Base-by-base conservation (phyloP, 2,329 filamentous ascomycete species). In the Paraconiothyrium brasiliense region DNA sequence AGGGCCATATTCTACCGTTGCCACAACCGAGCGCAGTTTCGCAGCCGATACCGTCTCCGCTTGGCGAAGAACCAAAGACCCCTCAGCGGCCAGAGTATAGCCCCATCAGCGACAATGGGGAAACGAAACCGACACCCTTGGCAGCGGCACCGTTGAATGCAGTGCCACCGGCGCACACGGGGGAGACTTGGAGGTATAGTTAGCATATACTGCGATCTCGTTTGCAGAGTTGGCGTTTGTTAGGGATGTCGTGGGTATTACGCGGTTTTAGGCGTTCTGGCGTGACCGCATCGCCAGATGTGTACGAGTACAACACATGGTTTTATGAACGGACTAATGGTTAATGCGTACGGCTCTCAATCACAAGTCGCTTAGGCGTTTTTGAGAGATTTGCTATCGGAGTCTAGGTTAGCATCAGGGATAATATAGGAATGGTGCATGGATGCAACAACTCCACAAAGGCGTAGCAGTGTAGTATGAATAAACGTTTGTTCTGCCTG, bases 131-230 rank as follows among this genome's bases (percentile, higher is more conserved):
- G 24, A 60, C 54, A 14, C 37, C 67, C 27, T 30, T 30, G 27
- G 27, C 4, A 2, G 54, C 59, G 27, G 49, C 60, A 14, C 49
- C 64, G 27, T 58, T 62, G 2, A 39, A 59, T 20, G 47, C 57
- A 10, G 56, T 59, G 14, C 64, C 68, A 46, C 57, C 66, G 46
- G 52, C 69, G 16, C 73, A 72, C 44, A 65, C 68, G 9, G 76
- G 58, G 8, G 76, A 77, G 64, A 78, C 74, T 14, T 78, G 75
- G 75, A 66, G 73, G 37, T 78, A 71, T 43, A 62, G 63, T 6
- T 62, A 57, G 35, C 52, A 44, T 10, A 24, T 7, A 46, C 10
- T 37, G 35, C 14, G 35, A 37, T 14, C 35, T 10, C 4, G 3
- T 37, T 14, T 1, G 35, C 35, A 37, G 35, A 37, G 10, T 27